Percentiles rank a stretch among this genome's conserved stretches.
Conservation (phyloP, 1,139 yeast genomes). For the Sugiyamaella neomexicana region DNA sequence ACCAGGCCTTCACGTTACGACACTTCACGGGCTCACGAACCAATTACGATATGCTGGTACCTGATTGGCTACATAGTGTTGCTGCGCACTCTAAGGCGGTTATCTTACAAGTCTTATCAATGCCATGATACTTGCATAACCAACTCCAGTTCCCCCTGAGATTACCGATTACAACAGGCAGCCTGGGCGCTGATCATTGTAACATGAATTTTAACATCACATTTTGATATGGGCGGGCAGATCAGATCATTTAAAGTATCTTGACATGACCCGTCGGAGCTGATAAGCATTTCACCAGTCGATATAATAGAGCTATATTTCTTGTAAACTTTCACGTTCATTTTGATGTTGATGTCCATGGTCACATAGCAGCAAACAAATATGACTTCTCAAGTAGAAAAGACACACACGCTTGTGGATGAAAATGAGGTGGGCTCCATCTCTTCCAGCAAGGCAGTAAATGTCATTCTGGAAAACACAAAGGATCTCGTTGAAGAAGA, state of each 20-base stretch:
- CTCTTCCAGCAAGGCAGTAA: constrained; percentile 23
- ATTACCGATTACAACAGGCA: too few relatives aligned
- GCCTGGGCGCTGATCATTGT: not conserved
- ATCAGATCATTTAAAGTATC: not conserved
- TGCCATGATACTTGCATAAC: too few relatives aligned
- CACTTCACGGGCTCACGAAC: too few relatives aligned
- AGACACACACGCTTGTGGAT: not conserved
- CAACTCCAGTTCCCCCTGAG: too few relatives aligned
- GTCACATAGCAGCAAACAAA: not conserved
- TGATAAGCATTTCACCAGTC: not conserved
- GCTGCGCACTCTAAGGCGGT: too few relatives aligned
- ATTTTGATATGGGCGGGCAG: not conserved
- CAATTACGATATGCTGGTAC: too few relatives aligned
- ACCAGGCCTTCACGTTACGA: too few relatives aligned
- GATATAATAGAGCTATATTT: not conserved
- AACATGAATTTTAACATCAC: not conserved
- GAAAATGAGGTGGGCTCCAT: constrained; percentile 8
- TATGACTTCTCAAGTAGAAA: not conserved
- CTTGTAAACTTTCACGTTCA: not conserved
- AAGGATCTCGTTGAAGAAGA: constrained; percentile 30
- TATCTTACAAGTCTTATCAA: too few relatives aligned
- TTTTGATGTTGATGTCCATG: too few relatives aligned
- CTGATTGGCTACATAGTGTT: too few relatives aligned
- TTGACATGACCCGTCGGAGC: not conserved
- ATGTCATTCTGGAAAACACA: constrained; percentile 28